Percentiles rank a stretch among this genome's conserved stretches.
phyloP scores from a whole-genome alignment of 352 stramenopile species.

The Phytophthora capsici region DNA sequence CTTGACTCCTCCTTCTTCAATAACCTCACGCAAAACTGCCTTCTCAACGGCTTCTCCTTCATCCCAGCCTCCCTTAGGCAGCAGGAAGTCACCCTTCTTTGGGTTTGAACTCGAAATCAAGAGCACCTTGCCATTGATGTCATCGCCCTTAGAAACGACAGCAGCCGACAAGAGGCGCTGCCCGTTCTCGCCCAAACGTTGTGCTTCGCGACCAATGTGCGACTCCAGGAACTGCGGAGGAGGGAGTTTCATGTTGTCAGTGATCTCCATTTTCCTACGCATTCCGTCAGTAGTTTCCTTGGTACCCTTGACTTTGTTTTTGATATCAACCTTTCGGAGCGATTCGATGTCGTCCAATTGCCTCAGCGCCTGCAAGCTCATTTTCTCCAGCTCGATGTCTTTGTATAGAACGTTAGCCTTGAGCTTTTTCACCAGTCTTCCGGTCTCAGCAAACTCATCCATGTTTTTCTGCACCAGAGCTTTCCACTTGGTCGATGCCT shows the following conservation, averaged over 20 bases:
- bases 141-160: not conserved
- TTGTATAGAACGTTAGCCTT: not conserved
- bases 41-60: slow-evolving; percentile 1
- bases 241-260: not conserved
- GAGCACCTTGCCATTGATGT: slow-evolving; percentile 7
- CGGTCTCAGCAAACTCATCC: not conserved
- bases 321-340: not conserved
- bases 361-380: not conserved
- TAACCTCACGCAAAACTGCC: slow-evolving; percentile 11
- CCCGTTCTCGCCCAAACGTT: not conserved
- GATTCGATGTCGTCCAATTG: not conserved
- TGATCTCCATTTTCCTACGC: not conserved
- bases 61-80: slow-evolving; percentile 30
- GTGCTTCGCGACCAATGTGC: not conserved
- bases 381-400: not conserved
- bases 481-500: not conserved
- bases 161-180: not conserved
- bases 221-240: not conserved
- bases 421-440: not conserved
- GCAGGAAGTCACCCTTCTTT: slow-evolving; percentile 15
- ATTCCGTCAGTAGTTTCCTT: not conserved
- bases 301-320: not conserved
- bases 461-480: not conserved
- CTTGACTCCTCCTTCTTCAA: slow-evolving; percentile 30
- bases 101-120: slow-evolving; percentile 29